Evolutionary conservation across 2,329 filamentous ascomycete species (phyloP), one percentile per base, ranked within the genome.

Genomic region (Hypoxylon sp.): DNA sequence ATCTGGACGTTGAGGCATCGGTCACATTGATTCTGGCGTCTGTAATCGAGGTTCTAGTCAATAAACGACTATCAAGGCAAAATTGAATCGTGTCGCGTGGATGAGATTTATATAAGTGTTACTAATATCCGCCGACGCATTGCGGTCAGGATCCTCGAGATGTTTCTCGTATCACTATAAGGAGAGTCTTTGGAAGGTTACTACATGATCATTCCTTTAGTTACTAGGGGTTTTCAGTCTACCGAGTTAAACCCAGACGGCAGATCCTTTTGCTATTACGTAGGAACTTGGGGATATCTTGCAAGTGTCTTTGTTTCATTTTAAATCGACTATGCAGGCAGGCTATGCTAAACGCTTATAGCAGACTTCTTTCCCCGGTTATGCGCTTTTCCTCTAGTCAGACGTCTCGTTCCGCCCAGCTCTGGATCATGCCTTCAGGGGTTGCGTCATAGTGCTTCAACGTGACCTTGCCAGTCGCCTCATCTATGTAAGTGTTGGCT

Each of bases 371-470:
- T 39, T 62, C 44, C 21, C 27, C 13, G 10, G 15, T 24, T 42
- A 35, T 53, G 7, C 27, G 11, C 46, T 10, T 42, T 47, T 37
- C 54, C n/a, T 31, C 13, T 7, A 59, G 55, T 76, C 71, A 86
- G 69, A 84, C 73, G 65, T 84, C 79, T 61, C 89, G 84, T 74
- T 94, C 92, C 2, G 85, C 91, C 85, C 88, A 97, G 80, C 93
- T 96, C 84, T 93, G 86, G 68, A 97, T 91, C 84, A 98, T 90
- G 5, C 94, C 94, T 79, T 92, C 88, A 6, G 91, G 83, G 5
- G 89, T 92, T 0, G 94, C 87, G 73, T 97, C 93, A 80, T 98
- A 98, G 82, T 98, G 93, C 82, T 91, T 92, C 80, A 97, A 81
- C 13, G 85, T 86, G 31, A 97, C 92, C 78, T 90, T 87, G 63